phyloP scores from a whole-genome alignment of 176 grass and related monocot genomes.

The Miscanthus lutarioriparius region DNA sequence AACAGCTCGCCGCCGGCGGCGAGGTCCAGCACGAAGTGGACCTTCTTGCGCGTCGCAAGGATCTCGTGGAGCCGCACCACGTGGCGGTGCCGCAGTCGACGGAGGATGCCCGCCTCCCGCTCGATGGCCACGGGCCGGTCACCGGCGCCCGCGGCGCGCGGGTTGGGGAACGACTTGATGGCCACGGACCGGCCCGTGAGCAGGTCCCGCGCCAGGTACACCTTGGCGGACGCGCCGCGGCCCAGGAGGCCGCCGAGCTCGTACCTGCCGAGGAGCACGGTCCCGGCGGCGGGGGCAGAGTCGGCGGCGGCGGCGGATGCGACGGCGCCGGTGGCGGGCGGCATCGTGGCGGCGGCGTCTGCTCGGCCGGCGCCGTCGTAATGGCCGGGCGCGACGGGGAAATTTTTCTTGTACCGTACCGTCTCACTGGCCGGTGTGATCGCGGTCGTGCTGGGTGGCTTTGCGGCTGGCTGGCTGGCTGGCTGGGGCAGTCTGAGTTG shows the following conservation, averaged over 20 bases:
- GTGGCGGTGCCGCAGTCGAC: slow-evolving; percentile 66
- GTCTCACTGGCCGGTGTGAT: background rate
- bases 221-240: slow-evolving; percentile 91
- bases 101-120: slow-evolving; percentile 69
- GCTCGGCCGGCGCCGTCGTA: slow-evolving; percentile 50
- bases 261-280: slow-evolving; percentile 59
- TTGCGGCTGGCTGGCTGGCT: background rate
- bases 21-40: slow-evolving; percentile 80
- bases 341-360: slow-evolving; percentile 57
- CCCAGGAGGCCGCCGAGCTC: slow-evolving; percentile 70
- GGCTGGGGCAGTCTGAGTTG: background rate
- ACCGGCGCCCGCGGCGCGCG: background rate
- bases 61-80: slow-evolving; percentile 74
- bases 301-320: background rate
- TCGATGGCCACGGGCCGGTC: slow-evolving; percentile 31
- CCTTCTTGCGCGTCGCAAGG: slow-evolving; percentile 61
- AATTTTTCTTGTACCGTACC: background rate
- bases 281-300: background rate
- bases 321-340: slow-evolving; percentile 52
- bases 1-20: slow-evolving; percentile 73
- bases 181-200: slow-evolving; percentile 58
- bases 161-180: slow-evolving; percentile 79
- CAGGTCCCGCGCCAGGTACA: slow-evolving; percentile 71
- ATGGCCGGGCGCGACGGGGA: slow-evolving; percentile 23
- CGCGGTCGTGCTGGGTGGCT: background rate